phyloP scores from a whole-genome alignment of 2,329 filamentous ascomycete genomes.

The Aschersonia sp. region DNA sequence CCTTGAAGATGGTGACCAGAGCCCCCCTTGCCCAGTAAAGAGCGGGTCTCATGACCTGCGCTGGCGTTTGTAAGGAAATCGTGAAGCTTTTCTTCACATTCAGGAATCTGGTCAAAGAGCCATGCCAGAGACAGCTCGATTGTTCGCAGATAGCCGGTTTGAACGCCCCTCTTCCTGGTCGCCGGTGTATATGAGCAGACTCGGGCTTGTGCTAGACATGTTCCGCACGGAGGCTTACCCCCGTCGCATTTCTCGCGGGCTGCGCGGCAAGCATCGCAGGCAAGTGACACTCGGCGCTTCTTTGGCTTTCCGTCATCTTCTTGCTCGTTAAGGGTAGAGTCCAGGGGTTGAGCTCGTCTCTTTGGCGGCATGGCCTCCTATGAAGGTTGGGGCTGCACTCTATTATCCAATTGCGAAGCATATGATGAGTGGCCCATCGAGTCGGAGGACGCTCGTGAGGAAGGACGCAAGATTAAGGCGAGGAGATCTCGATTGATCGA shows the following conservation, averaged over 20 bases:
- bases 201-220: conserved; percentile 48
- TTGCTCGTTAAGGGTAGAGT: not conserved
- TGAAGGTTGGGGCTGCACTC: too few relatives aligned
- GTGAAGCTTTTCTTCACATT: conserved; percentile 42
- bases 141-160: conserved; percentile 66
- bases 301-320: conserved; percentile 20
- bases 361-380: conserved; percentile 21
- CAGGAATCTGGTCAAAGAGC: conserved; percentile 47
- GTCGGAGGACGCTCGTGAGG: too few relatives aligned
- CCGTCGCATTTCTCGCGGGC: conserved; percentile 64
- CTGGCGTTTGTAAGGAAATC: conserved; percentile 32
- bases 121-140: conserved; percentile 55
- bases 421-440: too few relatives aligned
- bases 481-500: too few relatives aligned
- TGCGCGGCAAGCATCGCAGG: conserved; percentile 53
- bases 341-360: conserved; percentile 12
- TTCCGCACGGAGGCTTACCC: conserved; percentile 48
- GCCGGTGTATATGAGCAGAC: conserved; percentile 58
- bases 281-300: conserved; percentile 50
- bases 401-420: too few relatives aligned
- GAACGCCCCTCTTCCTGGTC: conserved; percentile 63
- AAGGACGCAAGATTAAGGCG: too few relatives aligned
- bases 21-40: conserved; percentile 37
- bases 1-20: conserved; percentile 43
- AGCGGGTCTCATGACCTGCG: conserved; percentile 21